A percentile compares a stretch with the other conserved stretches of the same genome.
Conservation (phyloP, 371 early-diverging fungal genomes). For the Apophysomyces ossiformis region DNA sequence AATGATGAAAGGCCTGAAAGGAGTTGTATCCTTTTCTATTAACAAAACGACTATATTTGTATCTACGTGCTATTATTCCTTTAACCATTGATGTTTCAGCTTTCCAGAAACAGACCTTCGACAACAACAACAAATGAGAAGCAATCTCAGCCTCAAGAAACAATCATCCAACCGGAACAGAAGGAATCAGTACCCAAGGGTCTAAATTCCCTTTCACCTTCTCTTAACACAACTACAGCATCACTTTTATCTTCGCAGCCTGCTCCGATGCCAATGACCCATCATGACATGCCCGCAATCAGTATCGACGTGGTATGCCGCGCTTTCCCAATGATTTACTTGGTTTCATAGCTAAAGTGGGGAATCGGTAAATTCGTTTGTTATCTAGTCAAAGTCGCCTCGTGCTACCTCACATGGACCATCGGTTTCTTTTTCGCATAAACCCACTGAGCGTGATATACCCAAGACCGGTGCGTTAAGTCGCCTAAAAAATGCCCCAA, state of each 20-base stretch:
- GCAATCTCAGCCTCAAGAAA: slow-evolving; percentile 6
- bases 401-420: background rate
- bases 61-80: background rate
- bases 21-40: slow-evolving; percentile 23
- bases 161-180: slow-evolving; percentile 4
- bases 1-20: slow-evolving; percentile 26
- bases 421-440: slow-evolving; percentile 31
- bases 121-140: slow-evolving; percentile 8
- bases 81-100: slow-evolving; percentile 9
- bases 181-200: background rate
- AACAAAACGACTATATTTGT: background rate
- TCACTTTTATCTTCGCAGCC: background rate
- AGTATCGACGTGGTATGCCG: background rate
- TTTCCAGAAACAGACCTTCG: slow-evolving; percentile 18
- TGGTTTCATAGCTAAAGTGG: background rate
- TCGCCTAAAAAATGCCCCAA: slow-evolving; percentile 77
- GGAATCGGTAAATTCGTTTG: background rate
- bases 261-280: background rate
- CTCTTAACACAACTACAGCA: slow-evolving; percentile 1
- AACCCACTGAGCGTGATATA: slow-evolving; percentile 28
- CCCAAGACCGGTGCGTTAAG: slow-evolving; percentile 79
- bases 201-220: background rate
- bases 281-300: background rate
- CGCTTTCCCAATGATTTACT: background rate
- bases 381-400: slow-evolving; percentile 5